Conservation (phyloP, 495 filamentous ascomycete genomes). For the Parathielavia hyrcaniae region DNA sequence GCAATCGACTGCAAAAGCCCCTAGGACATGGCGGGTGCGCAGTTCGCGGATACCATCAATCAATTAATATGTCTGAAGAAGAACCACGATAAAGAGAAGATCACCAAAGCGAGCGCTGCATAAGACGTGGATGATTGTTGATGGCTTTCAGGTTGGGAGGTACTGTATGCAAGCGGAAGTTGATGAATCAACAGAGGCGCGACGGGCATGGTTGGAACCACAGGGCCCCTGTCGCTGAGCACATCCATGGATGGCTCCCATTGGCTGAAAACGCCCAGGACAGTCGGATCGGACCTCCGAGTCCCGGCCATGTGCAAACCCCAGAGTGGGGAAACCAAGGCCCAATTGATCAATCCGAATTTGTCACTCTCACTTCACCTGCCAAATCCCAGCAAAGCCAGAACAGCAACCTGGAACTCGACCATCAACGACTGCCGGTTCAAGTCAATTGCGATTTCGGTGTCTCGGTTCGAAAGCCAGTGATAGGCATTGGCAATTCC, state of each 20-base stretch:
- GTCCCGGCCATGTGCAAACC: background rate
- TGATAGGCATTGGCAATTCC: background rate
- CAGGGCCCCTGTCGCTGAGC: background rate
- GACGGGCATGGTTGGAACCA: background rate
- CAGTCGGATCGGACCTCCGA: background rate
- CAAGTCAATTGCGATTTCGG: background rate
- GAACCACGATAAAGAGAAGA: no score
- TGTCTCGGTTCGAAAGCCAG: no score
- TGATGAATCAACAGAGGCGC: no score
- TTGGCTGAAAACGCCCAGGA: constrained; percentile 2
- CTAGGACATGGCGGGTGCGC: constrained; percentile 17
- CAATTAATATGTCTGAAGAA: background rate
- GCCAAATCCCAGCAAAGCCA: constrained; percentile 3
- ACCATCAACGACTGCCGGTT: constrained; percentile 1
- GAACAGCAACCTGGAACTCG: background rate
- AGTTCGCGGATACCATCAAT: background rate
- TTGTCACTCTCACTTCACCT: constrained; percentile 8
- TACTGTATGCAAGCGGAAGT: no score
- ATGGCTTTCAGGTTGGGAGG: no score
- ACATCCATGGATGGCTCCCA: background rate
- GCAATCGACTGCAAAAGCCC: constrained; percentile 10
- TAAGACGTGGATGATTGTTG: no score
- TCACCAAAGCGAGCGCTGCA: no score
- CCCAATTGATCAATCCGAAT: constrained; percentile 10
- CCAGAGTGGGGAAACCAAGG: constrained; percentile 7